Evolutionary conservation across 495 filamentous ascomycete species (phyloP), one percentile per base, ranked within the genome.

Genomic region (Penicillium robsamsonii): DNA sequence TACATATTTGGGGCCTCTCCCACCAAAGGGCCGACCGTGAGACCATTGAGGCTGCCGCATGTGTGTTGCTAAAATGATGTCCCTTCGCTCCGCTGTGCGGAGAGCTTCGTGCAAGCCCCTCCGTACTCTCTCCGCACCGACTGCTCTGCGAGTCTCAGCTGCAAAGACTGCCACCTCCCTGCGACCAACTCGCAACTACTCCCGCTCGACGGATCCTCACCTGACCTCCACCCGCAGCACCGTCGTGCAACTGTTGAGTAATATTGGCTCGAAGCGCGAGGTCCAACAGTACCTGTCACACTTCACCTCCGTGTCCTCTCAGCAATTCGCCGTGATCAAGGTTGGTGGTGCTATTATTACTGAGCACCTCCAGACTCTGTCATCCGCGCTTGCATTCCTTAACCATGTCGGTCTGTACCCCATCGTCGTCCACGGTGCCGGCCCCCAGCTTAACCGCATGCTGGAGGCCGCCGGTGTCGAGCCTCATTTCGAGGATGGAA

Each of bases 301-400:
- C 69, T 98, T 98, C 80, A 94, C 87, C 53, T 96, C 92, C 33
- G 94, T 97, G 46, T 95, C 93, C 22, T 96, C 90, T 5, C 93
- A 97, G 79, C 91, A 96, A 67, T 98, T 98, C 72, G 94, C 94
- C 62, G 94, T 98, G 49, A 97, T 98, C 73, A 98, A 98, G 79
- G 95, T 98, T 50, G 94, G 94, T 22, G 94, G 94, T 49, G 94
- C 95, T 49, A 97, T 97, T 64, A 86, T 98, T 63, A 96, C 93
- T 56, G 93, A 97, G 71, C 90, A 96, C 75, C 80, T 96, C 50
- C 87, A 96, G 69, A 89, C 88, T 43, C 81, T 98, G 49, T 94
- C 91, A 60, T 89, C 87, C 35, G 89, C 89, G 9, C 80, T 98
- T 54, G 89, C 90, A 17, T 95, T 96, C 77, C 84, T 98, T 29